Evolutionary conservation across 768 basidiomycete species (phyloP).

Genomic region (Suillus paluster): DNA sequence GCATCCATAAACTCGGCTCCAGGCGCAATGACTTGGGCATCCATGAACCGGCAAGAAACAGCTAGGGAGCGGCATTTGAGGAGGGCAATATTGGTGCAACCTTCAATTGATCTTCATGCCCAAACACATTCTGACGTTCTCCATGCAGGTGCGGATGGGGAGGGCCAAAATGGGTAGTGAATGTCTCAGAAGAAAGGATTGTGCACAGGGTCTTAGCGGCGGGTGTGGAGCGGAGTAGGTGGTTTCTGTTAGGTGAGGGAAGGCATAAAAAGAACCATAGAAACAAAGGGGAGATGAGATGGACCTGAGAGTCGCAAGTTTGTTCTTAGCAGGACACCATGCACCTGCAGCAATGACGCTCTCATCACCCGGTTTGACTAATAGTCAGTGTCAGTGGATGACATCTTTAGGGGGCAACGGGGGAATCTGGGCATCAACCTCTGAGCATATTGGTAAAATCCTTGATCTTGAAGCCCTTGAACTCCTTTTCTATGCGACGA

Average conservation of each 20-base stretch:
- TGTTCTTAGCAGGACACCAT: conserved; percentile 80
- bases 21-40: conserved; percentile 68
- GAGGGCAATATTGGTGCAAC: conserved; percentile 91
- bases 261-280: background rate
- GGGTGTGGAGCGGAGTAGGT: conserved; percentile 62
- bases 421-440: conserved; percentile 85
- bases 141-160: conserved; percentile 66
- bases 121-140: conserved; percentile 78
- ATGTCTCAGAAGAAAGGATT: conserved; percentile 68
- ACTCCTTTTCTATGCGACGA: conserved; percentile 82
- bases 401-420: conserved; percentile 90
- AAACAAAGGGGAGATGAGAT: conserved; percentile 3
- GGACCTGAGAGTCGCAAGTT: conserved; percentile 76
- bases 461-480: conserved; percentile 84
- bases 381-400: conserved; percentile 52
- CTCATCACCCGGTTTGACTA: conserved; percentile 70
- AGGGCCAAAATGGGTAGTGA: conserved; percentile 78
- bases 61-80: conserved; percentile 70
- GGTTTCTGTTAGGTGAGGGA: conserved; percentile 47
- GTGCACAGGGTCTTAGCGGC: conserved; percentile 55
- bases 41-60: conserved; percentile 60
- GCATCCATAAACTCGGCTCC: conserved; percentile 62
- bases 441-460: conserved; percentile 68
- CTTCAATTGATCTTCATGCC: conserved; percentile 86
- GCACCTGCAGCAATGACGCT: conserved; percentile 79